Conservation (phyloP, 148 eudicot species). For the Chenopodium berlandieri region DNA sequence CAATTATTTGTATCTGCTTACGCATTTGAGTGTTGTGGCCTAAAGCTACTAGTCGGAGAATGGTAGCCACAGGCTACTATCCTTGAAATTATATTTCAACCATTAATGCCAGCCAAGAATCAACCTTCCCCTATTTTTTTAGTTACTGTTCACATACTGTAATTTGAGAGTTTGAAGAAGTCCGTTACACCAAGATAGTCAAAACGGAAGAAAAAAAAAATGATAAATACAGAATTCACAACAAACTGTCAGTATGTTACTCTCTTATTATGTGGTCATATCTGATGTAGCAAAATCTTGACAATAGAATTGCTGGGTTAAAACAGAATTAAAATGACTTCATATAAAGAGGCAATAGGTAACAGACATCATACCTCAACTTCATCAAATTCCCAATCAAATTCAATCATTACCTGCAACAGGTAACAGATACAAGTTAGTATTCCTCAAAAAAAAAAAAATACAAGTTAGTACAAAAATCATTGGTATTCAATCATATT, state of each 20-base stretch:
- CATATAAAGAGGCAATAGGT: background rate
- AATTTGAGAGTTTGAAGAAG: too few species aligned
- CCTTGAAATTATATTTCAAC: too few species aligned
- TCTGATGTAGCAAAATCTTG: background rate
- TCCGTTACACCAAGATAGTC: background rate
- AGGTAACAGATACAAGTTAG: slow-evolving; percentile 1
- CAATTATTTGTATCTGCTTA: too few species aligned
- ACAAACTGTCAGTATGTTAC: background rate
- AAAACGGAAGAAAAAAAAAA: background rate
- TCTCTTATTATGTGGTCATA: background rate
- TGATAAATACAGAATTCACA: background rate
- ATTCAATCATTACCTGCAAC: slow-evolving; percentile 74
- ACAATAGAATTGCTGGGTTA: background rate
- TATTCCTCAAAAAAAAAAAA: too few species aligned
- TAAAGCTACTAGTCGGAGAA: too few species aligned
- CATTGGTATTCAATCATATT: background rate
- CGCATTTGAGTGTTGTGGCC: too few species aligned
- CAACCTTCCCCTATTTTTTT: too few species aligned
- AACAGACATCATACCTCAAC: slow-evolving; percentile 52
- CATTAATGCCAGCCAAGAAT: too few species aligned
- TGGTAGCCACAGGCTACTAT: too few species aligned
- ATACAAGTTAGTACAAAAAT: background rate
- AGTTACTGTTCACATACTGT: too few species aligned
- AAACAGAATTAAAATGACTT: background rate
- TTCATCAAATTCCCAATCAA: slow-evolving; percentile 98